A percentile compares a stretch with the other conserved stretches of the same genome.
These are phyloP conservation scores for Galeopsis tetrahit DNA, from an alignment of 257 asterid species.

Conservation along the genomic window DNA sequence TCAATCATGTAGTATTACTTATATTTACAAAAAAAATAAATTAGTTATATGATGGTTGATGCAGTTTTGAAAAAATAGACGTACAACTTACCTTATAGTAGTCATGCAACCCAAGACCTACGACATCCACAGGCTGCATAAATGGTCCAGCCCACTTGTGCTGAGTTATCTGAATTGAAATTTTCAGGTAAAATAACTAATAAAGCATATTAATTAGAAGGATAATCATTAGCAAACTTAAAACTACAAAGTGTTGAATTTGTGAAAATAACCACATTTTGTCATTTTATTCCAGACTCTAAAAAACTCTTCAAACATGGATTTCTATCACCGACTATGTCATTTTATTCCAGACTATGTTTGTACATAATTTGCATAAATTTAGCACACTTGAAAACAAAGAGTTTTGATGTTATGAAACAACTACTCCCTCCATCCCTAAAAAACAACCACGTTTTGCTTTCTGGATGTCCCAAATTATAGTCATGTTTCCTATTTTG, in stretches of 20 bases:
- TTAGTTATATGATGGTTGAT: no score
- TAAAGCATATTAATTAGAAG: background rate
- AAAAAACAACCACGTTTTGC: no score
- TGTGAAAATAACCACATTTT: background rate
- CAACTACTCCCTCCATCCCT: background rate
- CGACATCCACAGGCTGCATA: constrained; percentile 94
- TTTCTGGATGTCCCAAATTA: no score
- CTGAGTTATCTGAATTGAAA: constrained; percentile 68
- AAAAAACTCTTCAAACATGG: background rate
- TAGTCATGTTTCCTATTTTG: no score
- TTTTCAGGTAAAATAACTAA: constrained; percentile 19
- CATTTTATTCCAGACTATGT: background rate
- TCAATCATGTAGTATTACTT: no score
- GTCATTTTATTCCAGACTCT: background rate
- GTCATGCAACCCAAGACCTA: constrained; percentile 83
- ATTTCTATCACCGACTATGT: background rate
- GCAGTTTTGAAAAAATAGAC: background rate
- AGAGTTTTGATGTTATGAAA: background rate
- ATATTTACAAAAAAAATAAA: no score
- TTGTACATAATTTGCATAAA: background rate
- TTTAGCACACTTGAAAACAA: background rate
- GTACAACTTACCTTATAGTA: constrained; percentile 63
- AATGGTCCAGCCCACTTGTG: constrained; percentile 93
- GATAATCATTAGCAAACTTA: constrained; percentile 11
- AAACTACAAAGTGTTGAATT: constrained; percentile 17